These are phyloP conservation scores for Curvularia lunata DNA, from an alignment of 2,329 filamentous ascomycete genomes.

Conservation along the genomic window DNA sequence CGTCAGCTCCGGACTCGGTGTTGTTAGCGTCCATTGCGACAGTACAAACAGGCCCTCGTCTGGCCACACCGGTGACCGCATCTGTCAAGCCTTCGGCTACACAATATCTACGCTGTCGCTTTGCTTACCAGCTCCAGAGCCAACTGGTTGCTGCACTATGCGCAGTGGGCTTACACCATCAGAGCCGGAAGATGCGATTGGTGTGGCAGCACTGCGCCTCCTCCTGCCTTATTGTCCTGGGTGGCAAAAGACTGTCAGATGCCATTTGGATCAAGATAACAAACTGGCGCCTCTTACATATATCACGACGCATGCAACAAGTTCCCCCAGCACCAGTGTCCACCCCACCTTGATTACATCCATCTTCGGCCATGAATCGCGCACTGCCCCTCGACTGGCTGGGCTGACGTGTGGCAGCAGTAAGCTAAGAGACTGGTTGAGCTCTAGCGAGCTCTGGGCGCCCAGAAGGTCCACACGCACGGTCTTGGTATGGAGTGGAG, in stretches of 20 bases:
- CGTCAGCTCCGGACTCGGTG: constrained; percentile 2
- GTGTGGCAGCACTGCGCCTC: not conserved
- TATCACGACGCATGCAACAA: not conserved
- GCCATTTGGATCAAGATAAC: not conserved
- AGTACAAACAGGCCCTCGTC: not conserved
- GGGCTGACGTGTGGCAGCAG: constrained; percentile 29
- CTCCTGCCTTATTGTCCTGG: not conserved
- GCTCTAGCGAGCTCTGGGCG: constrained; percentile 20
- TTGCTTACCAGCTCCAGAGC: not conserved
- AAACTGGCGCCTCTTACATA: not conserved
- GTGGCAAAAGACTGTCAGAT: not conserved
- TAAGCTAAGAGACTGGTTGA: not conserved
- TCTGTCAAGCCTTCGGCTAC: not conserved
- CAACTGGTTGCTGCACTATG: not conserved
- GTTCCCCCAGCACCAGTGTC: not conserved
- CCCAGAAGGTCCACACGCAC: constrained; percentile 15
- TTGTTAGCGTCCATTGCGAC: not conserved
- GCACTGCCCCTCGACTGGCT: constrained; percentile 16
- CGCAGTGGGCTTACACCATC: not conserved
- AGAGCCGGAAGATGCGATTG: not conserved
- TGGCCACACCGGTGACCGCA: not conserved
- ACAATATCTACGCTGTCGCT: not conserved
- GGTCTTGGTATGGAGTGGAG: constrained; percentile 25
- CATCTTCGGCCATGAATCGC: constrained; percentile 18
- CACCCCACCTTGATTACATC: constrained; percentile 1